Evolutionary conservation across 768 basidiomycete species (phyloP), one percentile per base, ranked within the genome.

Genomic region (Cystobasidium ongulense): DNA sequence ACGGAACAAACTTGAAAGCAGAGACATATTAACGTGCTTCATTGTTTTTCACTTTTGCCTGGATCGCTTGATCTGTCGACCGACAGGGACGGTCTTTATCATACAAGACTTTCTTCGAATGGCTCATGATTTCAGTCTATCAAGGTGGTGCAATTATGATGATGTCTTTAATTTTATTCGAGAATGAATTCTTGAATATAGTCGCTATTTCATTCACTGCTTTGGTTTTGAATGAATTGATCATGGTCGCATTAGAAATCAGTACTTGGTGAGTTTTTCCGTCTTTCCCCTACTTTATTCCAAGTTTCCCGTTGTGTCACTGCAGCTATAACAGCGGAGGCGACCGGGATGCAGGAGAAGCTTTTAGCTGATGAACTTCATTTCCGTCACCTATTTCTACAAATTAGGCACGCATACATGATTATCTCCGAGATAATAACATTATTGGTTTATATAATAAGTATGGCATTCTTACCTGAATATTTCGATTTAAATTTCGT

Each of bases 101-200:
- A 17, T 94, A 90, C 84, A 98, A 96, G 84, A 99, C 96, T 0
- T 99, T 99, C 84, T 98, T 98, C 84, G 86, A 89, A 75, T 99
- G 96, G 96, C 82, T 93, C 75, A 91, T 94, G 88, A 92, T 98
- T 80, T 95, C 92, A 79, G 84, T 97, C 61, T 99, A 98, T 82
- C 96, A 99, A 86, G 95, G 94, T 89, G 91, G 91, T 46, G 92
- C 92, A 2, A 99, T 99, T 82, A 99, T 99, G 96, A 91, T 99
- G 79, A 87, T 95, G 84, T 96, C 92, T 0, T 87, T 99, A 25
- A 86, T 95, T 8, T 86, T 99, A 0, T 99, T 98, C 81, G 96
- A 99, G 82, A 94, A 86, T 65, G 94, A 99, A 79, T 98, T 98
- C 82, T 81, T 98, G 77, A 96, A 98, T 80, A 97, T 99, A 74